A percentile compares a stretch with the other conserved stretches of the same genome.
Conservation (phyloP, 495 filamentous ascomycete genomes). For the Annulohypoxylon moriforme region DNA sequence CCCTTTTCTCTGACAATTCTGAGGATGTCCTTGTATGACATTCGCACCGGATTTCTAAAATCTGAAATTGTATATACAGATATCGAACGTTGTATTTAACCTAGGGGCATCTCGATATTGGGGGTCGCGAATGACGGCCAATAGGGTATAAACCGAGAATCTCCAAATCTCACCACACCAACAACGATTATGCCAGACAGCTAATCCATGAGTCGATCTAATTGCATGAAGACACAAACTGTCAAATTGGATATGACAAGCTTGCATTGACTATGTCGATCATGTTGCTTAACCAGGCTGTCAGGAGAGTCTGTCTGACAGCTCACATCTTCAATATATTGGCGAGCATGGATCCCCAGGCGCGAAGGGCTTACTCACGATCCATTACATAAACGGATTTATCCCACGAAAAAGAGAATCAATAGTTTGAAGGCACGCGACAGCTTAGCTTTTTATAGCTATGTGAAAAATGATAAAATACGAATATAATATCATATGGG, state of each 20-base stretch:
- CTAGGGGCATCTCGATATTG: neutral
- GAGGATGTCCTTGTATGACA: neutral
- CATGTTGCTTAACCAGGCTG: neutral
- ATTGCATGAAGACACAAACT: conserved; percentile 10
- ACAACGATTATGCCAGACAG: conserved; percentile 21
- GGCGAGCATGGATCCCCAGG: neutral
- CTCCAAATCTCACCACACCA: conserved; percentile 17
- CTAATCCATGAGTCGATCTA: conserved; percentile 38
- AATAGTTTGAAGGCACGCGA: neutral
- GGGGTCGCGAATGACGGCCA: neutral
- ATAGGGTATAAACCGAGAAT: conserved; percentile 28
- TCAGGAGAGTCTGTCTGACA: conserved; percentile 5
- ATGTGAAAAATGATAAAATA: neutral
- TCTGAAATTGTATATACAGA: neutral
- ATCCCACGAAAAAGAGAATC: neutral
- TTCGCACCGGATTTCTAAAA: neutral
- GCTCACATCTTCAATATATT: conserved; percentile 3
- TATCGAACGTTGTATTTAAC: neutral
- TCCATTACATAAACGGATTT: neutral
- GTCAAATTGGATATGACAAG: neutral
- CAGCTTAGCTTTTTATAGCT: neutral
- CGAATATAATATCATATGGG: neutral
- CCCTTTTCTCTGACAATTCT: neutral
- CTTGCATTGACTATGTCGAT: conserved; percentile 18
- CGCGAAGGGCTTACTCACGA: conserved; percentile 1